A percentile compares a stretch with the other conserved stretches of the same genome.
These are phyloP conservation scores for Myriosclerotinia duriaeana DNA, from an alignment of 2,329 filamentous ascomycete genomes.

Conservation along the genomic window DNA sequence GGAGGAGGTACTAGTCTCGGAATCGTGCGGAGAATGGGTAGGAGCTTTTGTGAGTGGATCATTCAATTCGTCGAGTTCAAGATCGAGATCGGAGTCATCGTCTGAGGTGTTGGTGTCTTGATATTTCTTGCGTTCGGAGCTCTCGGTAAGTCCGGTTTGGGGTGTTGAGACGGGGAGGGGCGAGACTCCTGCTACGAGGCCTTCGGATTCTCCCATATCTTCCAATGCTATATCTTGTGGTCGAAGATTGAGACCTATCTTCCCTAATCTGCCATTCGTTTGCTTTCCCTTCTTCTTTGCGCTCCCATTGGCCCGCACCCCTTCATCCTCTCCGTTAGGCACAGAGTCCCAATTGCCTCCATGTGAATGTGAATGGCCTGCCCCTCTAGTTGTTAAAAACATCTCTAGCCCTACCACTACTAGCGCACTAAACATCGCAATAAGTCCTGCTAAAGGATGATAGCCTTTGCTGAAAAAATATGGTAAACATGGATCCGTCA, in stretches of 20 bases:
- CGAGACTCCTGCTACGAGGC: conserved; percentile 58
- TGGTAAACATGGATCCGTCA: conserved; percentile 67
- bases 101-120: conserved; percentile 36
- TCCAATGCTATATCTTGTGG: conserved; percentile 52
- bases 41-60: conserved; percentile 6
- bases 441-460: conserved; percentile 73
- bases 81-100: conserved; percentile 52
- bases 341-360: conserved; percentile 37
- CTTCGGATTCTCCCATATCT: conserved; percentile 53
- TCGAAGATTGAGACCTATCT: conserved; percentile 42
- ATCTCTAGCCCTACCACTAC: conserved; percentile 84
- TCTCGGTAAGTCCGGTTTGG: conserved; percentile 25
- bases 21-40: conserved; percentile 25
- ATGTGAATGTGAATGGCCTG: conserved; percentile 60
- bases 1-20: conserved; percentile 37
- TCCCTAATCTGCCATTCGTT: conserved; percentile 36
- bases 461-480: conserved; percentile 78
- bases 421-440: conserved; percentile 80
- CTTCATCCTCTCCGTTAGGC: conserved; percentile 43
- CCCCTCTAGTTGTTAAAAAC: conserved; percentile 73
- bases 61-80: conserved; percentile 52
- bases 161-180: conserved; percentile 58
- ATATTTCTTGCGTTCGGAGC: conserved; percentile 35
- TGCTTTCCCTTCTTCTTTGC: conserved; percentile 32
- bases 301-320: conserved; percentile 40